Evolutionary conservation across 2,329 filamentous ascomycete species (phyloP).

Genomic region (Claviceps africana): DNA sequence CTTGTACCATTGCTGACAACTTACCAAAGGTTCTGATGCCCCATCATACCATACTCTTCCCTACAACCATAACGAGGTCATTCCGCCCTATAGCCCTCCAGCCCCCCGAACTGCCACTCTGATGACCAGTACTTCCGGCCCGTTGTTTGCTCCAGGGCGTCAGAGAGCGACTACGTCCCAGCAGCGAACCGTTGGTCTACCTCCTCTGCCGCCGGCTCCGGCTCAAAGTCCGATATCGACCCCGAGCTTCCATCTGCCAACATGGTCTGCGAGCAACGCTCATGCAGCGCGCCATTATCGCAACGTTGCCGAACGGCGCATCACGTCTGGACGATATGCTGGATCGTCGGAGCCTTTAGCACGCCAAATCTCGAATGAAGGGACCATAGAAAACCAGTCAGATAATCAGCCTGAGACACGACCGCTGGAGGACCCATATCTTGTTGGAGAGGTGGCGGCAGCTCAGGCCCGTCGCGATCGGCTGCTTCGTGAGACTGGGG

Average conservation of each 20-base stretch:
- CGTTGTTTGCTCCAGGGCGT: conserved; percentile 5
- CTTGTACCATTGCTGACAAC: background rate
- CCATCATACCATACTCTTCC: conserved; percentile 49
- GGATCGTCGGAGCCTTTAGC: conserved; percentile 13
- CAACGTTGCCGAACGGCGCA: conserved; percentile 49
- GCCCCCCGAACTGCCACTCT: conserved; percentile 2
- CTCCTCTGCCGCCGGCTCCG: conserved; percentile 31
- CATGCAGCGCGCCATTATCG: conserved; percentile 47
- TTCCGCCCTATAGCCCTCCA: conserved; percentile 35
- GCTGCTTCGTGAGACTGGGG: conserved; percentile 39
- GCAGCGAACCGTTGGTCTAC: conserved; percentile 30
- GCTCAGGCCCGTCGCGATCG: conserved; percentile 41
- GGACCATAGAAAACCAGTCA: background rate
- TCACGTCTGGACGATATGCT: conserved; percentile 28
- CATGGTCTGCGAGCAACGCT: conserved; percentile 41
- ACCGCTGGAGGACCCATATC: conserved; percentile 51
- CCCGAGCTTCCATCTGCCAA: conserved; percentile 40
- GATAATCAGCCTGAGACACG: conserved; percentile 14
- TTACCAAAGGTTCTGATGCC: conserved; percentile 40
- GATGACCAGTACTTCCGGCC: conserved; percentile 1
- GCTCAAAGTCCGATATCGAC: conserved; percentile 28
- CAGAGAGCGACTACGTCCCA: conserved; percentile 14
- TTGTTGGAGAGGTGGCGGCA: conserved; percentile 54
- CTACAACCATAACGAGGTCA: conserved; percentile 28
- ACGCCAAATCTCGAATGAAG: conserved; percentile 6